phyloP scores from a whole-genome alignment of 2,329 filamentous ascomycete species.

The Exophiala spinifera region DNA sequence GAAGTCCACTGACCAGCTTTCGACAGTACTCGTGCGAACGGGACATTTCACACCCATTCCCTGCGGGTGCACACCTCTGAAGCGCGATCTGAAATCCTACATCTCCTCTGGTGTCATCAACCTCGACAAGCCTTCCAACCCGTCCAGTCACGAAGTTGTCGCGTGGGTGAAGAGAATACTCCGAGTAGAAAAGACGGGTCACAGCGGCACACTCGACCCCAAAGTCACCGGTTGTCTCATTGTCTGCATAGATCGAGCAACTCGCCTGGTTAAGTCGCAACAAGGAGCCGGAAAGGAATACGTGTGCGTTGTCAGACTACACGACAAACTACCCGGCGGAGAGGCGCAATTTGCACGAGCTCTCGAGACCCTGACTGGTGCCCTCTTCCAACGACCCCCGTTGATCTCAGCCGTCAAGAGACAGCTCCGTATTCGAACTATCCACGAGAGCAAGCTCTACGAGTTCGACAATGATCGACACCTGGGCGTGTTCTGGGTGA shows the following conservation, averaged over 20 bases:
- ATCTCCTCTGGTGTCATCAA: slow-evolving; percentile 98
- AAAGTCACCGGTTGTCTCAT: slow-evolving; percentile 97
- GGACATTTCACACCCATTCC: slow-evolving; percentile 97
- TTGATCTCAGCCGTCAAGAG: slow-evolving; percentile 98
- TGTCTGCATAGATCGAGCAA: slow-evolving; percentile 93
- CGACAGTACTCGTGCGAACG: slow-evolving; percentile 79
- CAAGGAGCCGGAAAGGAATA: slow-evolving; percentile 99
- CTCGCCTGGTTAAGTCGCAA: slow-evolving; percentile 96
- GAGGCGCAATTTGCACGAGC: slow-evolving; percentile 90
- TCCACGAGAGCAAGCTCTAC: slow-evolving; percentile 92
- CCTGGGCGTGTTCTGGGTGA: slow-evolving; percentile 98
- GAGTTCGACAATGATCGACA: slow-evolving; percentile 99
- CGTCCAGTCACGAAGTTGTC: slow-evolving; percentile 96
- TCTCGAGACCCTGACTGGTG: slow-evolving; percentile 92
- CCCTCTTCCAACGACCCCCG: slow-evolving; percentile 93
- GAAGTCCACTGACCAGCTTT: neutral
- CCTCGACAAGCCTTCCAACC: slow-evolving; percentile 95
- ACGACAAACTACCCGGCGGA: slow-evolving; percentile 91
- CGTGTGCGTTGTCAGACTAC: slow-evolving; percentile 88
- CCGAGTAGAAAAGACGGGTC: slow-evolving; percentile 91
- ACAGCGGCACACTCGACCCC: slow-evolving; percentile 96
- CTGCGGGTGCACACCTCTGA: slow-evolving; percentile 83
- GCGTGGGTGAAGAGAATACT: slow-evolving; percentile 99
- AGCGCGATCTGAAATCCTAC: slow-evolving; percentile 95
- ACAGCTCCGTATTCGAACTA: slow-evolving; percentile 95